Evolutionary conservation across 371 early-diverging fungal species (phyloP), one percentile per base, ranked within the genome.

Genomic region (Actinomucor elegans): DNA sequence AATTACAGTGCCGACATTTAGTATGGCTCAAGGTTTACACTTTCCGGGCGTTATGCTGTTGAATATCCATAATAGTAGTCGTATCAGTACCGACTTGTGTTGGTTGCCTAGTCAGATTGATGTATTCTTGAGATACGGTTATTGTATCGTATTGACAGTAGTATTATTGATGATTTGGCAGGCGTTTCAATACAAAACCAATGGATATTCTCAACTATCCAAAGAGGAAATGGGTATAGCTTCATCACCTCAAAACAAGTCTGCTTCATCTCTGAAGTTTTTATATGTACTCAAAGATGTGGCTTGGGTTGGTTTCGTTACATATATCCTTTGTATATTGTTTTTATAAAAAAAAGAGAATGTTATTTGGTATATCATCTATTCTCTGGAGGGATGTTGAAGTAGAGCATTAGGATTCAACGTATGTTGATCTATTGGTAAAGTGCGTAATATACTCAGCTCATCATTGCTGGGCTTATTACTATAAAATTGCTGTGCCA

Each of bases 21-120:
- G 81, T 46, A 80, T 84, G 75, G 71, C 84, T 3, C 82, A 84
- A 43, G 81, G 82, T 1, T n/a, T 76, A 10, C 32, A 23, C 1
- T 70, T 67, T 23, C 78, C 84, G 6, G 82, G 79, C 1, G 65
- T 71, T 6, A 52, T 83, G 31, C 36, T 73, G 29, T 57, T 81
- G 8, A 45, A 57, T 15, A 34, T 64, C 11, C 36, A 28, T 0
- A 32, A 45, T 2, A 23, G 26, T n/a, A 38, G 51, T 23, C 31
- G 49, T 9, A 20, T 55, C 5, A 36, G 52, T 1, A 38, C 59
- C 0, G 56, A 66, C 12, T 17, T 74, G 5, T 74, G 72, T 41
- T 74, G 71, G 67, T 34, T 77, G 2, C 77, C 77, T 0, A 59
- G 72, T 43, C 74, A 77, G 23, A 44, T 77, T 0, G 44, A 40